Conservation (phyloP, 2,329 filamentous ascomycete species). For the Xylaria sp. region DNA sequence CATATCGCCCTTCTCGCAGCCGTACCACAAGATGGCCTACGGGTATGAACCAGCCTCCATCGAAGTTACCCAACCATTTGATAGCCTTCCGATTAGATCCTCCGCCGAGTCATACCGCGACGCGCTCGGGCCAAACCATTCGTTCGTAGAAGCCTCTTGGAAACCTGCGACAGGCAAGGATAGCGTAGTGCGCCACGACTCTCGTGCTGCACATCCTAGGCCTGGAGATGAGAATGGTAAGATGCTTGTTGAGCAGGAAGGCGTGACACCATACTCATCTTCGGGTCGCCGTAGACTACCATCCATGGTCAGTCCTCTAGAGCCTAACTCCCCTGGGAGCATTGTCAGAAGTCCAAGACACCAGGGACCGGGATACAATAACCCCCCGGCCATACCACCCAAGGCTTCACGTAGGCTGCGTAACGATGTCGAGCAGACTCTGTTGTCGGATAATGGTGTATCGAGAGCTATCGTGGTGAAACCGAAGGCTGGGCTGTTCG, state of each 20-base stretch:
- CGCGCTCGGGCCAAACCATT: background rate
- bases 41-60: conserved; percentile 19
- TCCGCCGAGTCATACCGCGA: conserved; percentile 18
- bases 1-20: conserved; percentile 40
- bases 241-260: conserved; percentile 59
- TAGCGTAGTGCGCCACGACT: conserved; percentile 46
- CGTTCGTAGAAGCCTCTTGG: conserved; percentile 46
- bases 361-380: conserved; percentile 29
- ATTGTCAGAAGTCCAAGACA: conserved; percentile 29
- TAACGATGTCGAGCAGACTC: conserved; percentile 53
- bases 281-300: conserved; percentile 29
- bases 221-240: conserved; percentile 56
- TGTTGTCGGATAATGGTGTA: conserved; percentile 55
- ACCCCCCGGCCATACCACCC: conserved; percentile 42
- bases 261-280: conserved; percentile 48
- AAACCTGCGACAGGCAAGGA: conserved; percentile 16
- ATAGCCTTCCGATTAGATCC: conserved; percentile 4
- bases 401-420: conserved; percentile 45
- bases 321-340: conserved; percentile 38
- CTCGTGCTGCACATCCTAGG: conserved; percentile 52
- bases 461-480: conserved; percentile 57
- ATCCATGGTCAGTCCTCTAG: conserved; percentile 42
- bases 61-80: conserved; percentile 6
- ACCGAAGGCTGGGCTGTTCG: conserved; percentile 62
- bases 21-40: conserved; percentile 47